phyloP scores from a whole-genome alignment of 2,329 filamentous ascomycete species.

The Phoma sp. region DNA sequence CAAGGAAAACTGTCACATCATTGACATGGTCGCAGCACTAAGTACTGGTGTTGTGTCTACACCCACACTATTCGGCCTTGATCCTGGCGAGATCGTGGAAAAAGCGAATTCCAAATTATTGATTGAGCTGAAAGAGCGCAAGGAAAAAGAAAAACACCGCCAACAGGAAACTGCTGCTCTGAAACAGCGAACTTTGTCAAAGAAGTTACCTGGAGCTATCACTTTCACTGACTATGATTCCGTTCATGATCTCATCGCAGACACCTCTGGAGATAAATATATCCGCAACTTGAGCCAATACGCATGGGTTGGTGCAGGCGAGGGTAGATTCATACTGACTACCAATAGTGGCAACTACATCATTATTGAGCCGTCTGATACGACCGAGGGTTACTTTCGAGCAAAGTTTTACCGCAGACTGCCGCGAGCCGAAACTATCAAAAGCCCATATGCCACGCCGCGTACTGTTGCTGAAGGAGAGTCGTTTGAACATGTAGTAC shows the following conservation, averaged over 20 bases:
- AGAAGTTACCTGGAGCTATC: slow-evolving; percentile 57
- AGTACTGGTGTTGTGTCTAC: slow-evolving; percentile 86
- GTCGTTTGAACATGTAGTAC: slow-evolving; percentile 76
- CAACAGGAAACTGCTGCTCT: slow-evolving; percentile 73
- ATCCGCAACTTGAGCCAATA: slow-evolving; percentile 77
- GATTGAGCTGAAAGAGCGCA: slow-evolving; percentile 59
- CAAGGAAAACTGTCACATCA: slow-evolving; percentile 90
- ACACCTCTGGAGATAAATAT: slow-evolving; percentile 77
- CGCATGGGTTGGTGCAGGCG: slow-evolving; percentile 82
- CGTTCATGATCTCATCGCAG: slow-evolving; percentile 86
- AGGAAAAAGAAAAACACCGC: slow-evolving; percentile 51
- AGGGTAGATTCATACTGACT: slow-evolving; percentile 72
- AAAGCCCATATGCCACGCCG: slow-evolving; percentile 69
- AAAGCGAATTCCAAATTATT: slow-evolving; percentile 69
- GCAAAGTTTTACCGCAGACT: slow-evolving; percentile 54
- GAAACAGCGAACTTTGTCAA: slow-evolving; percentile 35
- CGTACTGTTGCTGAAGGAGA: slow-evolving; percentile 68
- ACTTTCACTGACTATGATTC: slow-evolving; percentile 91
- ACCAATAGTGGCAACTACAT: slow-evolving; percentile 66
- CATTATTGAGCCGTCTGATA: slow-evolving; percentile 56
- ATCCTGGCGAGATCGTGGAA: slow-evolving; percentile 78
- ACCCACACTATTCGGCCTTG: slow-evolving; percentile 89
- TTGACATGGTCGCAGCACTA: slow-evolving; percentile 91
- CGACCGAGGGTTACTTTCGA: slow-evolving; percentile 45
- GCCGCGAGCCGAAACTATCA: slow-evolving; percentile 40